These are phyloP conservation scores for Cyclanthera cordifolia DNA, from an alignment of 306 rosid species.

Conservation along the genomic window DNA sequence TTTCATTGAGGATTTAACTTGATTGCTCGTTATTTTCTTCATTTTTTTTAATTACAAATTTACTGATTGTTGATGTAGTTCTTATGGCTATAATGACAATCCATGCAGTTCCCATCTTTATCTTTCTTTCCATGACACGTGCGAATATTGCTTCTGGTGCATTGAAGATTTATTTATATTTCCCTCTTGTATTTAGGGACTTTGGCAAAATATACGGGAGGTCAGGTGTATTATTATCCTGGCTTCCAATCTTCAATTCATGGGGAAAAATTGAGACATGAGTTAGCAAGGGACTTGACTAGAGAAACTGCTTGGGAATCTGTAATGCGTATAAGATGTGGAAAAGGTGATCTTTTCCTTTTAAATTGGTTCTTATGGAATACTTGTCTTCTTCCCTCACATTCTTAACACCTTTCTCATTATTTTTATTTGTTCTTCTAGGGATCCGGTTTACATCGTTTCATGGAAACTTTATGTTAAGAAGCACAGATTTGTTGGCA, in stretches of 20 bases:
- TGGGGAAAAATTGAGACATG: conserved; percentile 84
- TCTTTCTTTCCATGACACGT: neutral
- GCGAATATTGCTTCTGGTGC: neutral
- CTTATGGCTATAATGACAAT: neutral
- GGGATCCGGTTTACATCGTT: conserved; percentile 90
- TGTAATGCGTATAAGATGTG: conserved; percentile 93
- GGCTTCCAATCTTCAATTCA: conserved; percentile 68
- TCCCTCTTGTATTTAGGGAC: conserved; percentile 48
- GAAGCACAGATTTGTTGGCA: conserved; percentile 89
- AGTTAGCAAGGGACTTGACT: conserved; percentile 83
- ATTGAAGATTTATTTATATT: neutral
- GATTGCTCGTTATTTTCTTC: neutral
- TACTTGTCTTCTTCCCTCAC: neutral
- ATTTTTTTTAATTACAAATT: neutral
- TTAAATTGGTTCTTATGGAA: neutral
- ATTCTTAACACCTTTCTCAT: conserved; percentile 10
- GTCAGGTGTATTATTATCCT: conserved; percentile 84
- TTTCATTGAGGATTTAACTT: neutral
- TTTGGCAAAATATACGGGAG: conserved; percentile 92
- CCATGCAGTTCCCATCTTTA: neutral
- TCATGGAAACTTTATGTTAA: conserved; percentile 94
- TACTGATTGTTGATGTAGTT: neutral
- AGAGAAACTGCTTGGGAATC: conserved; percentile 99
- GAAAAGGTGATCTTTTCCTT: conserved; percentile 54
- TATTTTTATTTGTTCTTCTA: conserved; percentile 23